phyloP scores from a whole-genome alignment of 2,329 filamentous ascomycete species.

The Phyllosticta capitalensis region DNA sequence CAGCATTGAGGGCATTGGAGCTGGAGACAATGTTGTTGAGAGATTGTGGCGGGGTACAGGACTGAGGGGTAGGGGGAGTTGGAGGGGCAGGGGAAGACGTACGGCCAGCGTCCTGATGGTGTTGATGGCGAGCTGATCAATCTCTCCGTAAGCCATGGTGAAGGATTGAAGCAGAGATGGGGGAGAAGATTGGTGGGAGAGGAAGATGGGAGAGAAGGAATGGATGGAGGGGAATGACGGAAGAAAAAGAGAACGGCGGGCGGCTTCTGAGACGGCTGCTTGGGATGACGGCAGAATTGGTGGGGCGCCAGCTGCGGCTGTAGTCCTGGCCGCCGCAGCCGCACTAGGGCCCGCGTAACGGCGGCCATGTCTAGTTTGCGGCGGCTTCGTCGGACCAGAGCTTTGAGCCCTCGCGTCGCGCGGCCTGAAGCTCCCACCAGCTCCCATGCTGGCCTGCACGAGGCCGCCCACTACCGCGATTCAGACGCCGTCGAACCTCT shows the following conservation, averaged over 20 bases:
- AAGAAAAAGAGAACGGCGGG: conserved; percentile 11
- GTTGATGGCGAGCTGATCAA: conserved; percentile 90
- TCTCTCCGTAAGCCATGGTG: conserved; percentile 79
- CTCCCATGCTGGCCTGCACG: neutral
- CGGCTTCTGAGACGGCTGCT: neutral
- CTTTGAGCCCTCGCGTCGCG: neutral
- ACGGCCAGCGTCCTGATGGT: conserved; percentile 95
- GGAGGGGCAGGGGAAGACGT: conserved; percentile 38
- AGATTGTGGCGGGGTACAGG: conserved; percentile 11
- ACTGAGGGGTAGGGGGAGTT: conserved; percentile 16
- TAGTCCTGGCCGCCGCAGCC: neutral
- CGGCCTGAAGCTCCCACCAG: neutral
- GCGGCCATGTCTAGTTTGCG: neutral
- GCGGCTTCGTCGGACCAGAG: neutral
- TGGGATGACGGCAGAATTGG: conserved; percentile 2
- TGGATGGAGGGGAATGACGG: conserved; percentile 5
- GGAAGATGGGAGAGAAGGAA: conserved; percentile 1
- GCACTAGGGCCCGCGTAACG: neutral
- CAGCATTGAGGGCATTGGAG: conserved; percentile 27
- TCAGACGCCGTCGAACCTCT: neutral
- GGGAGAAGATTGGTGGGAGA: conserved; percentile 14
- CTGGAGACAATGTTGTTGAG: conserved; percentile 5
- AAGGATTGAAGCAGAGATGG: conserved; percentile 19
- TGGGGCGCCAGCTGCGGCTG: conserved; percentile 2
- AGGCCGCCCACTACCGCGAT: neutral